Conservation (phyloP, 2,329 filamentous ascomycete species). For the Exophiala spinifera region DNA sequence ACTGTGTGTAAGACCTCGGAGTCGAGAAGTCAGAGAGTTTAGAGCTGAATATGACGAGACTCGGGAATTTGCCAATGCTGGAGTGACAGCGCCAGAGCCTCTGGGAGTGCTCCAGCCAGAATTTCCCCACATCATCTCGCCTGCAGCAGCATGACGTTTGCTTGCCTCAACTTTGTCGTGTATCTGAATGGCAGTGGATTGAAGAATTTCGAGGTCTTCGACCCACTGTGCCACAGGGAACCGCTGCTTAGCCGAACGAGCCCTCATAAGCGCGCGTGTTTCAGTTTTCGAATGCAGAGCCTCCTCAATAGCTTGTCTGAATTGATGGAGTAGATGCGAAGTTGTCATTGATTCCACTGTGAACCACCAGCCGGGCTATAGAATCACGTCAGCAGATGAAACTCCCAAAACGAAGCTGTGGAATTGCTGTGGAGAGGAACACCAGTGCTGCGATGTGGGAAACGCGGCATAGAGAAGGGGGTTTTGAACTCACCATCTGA, state of each 20-base stretch:
- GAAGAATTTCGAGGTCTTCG: slow-evolving; percentile 61
- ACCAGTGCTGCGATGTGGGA: no score
- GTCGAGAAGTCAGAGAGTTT: slow-evolving; percentile 37
- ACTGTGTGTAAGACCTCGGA: slow-evolving; percentile 40
- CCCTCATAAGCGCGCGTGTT: slow-evolving; percentile 61
- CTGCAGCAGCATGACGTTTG: slow-evolving; percentile 23
- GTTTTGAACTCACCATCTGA: slow-evolving; percentile 59
- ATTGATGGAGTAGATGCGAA: slow-evolving; percentile 62
- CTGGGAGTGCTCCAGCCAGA: slow-evolving; percentile 12
- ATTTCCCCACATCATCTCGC: slow-evolving; percentile 7
- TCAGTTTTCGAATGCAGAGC: slow-evolving; percentile 57
- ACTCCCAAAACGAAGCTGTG: neutral
- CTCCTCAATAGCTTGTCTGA: slow-evolving; percentile 61
- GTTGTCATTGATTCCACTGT: slow-evolving; percentile 65
- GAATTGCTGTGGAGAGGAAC: neutral
- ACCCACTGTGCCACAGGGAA: slow-evolving; percentile 68
- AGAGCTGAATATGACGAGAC: slow-evolving; percentile 31
- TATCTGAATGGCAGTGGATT: slow-evolving; percentile 58
- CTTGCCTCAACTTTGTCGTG: slow-evolving; percentile 46
- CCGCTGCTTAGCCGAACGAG: slow-evolving; percentile 61
- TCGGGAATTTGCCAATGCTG: slow-evolving; percentile 33
- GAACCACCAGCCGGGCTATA: slow-evolving; percentile 57
- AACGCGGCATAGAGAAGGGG: neutral
- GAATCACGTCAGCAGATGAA: neutral
- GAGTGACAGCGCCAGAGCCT: slow-evolving; percentile 24